A percentile compares a stretch with the other conserved stretches of the same genome.
phyloP scores from a whole-genome alignment of 2,329 filamentous ascomycete species.

The Colletotrichum tropicale region DNA sequence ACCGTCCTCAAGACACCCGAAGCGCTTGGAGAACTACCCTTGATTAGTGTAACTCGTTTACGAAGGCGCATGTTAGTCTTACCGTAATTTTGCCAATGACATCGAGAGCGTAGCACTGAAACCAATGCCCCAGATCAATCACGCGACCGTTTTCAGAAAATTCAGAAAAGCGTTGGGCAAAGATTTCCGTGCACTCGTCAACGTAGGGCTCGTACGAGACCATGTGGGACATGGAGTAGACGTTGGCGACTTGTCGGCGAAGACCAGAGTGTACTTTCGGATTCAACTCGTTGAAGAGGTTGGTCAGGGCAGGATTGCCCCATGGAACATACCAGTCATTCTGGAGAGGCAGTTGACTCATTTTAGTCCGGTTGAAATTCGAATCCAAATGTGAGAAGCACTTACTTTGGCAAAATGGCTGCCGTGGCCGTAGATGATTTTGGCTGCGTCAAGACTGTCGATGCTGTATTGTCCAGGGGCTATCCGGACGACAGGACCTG shows the following conservation, averaged over 20 bases:
- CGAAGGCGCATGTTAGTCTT: too few species aligned
- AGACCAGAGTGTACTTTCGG: slow-evolving; percentile 37
- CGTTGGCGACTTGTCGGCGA: slow-evolving; percentile 44
- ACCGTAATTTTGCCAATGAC: slow-evolving; percentile 54
- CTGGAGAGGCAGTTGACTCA: slow-evolving; percentile 12
- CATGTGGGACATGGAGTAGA: slow-evolving; percentile 53
- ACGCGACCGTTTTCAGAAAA: slow-evolving; percentile 28
- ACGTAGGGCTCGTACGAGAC: slow-evolving; percentile 54
- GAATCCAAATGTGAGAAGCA: accelerated
- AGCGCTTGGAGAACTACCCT: slow-evolving; percentile 12
- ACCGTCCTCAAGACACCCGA: slow-evolving; percentile 51
- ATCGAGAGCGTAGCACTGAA: slow-evolving; percentile 54
- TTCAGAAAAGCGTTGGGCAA: slow-evolving; percentile 40
- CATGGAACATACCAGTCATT: slow-evolving; percentile 32
- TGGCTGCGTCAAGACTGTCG: slow-evolving; percentile 41
- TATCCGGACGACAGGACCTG: slow-evolving; percentile 46
- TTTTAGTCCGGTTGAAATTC: not conserved
- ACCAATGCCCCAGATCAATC: slow-evolving; percentile 45
- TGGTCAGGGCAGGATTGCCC: slow-evolving; percentile 14
- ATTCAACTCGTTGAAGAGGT: slow-evolving; percentile 33
- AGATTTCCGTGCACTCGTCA: slow-evolving; percentile 47
- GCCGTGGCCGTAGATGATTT: slow-evolving; percentile 34
- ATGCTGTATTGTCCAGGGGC: slow-evolving; percentile 53
- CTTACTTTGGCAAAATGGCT: slow-evolving; percentile 30
- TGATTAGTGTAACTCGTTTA: too few species aligned